Evolutionary conservation across 176 grass and related monocot species (phyloP).

Genomic region (Eleusine coracana): DNA sequence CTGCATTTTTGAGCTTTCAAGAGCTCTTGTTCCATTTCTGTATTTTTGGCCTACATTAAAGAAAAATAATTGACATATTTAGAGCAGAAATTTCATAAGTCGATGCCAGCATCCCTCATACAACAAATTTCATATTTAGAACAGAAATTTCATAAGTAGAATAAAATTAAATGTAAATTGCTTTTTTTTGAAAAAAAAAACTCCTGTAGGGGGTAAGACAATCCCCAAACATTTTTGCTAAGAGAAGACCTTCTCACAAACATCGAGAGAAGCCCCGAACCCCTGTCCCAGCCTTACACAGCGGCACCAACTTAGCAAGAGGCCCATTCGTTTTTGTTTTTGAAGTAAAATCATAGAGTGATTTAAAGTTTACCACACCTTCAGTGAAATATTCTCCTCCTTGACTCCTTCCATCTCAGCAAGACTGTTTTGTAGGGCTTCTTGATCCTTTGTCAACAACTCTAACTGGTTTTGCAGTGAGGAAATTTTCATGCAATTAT

Average conservation of each 20-base stretch:
- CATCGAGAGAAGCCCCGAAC: too few relatives aligned
- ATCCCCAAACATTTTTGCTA: too few relatives aligned
- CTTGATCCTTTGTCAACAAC: slow-evolving; percentile 52
- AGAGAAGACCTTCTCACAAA: too few relatives aligned
- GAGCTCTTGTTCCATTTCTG: slow-evolving; percentile 73
- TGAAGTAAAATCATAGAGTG: not conserved
- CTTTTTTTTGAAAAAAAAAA: too few relatives aligned
- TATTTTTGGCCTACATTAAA: slow-evolving; percentile 57
- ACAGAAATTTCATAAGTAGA: not conserved
- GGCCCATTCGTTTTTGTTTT: not conserved
- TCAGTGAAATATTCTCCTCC: slow-evolving; percentile 61
- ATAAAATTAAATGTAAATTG: slow-evolving; percentile 4
- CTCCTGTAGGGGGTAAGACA: too few relatives aligned
- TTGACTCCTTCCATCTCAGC: slow-evolving; percentile 58
- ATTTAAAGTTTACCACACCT: slow-evolving; percentile 39
- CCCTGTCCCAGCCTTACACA: too few relatives aligned
- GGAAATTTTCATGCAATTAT: slow-evolving; percentile 47
- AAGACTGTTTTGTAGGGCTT: slow-evolving; percentile 49
- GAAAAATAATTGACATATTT: slow-evolving; percentile 18
- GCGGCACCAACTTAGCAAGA: too few relatives aligned
- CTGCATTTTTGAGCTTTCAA: slow-evolving; percentile 57
- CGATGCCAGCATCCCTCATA: not conserved
- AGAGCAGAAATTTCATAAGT: slow-evolving; percentile 15
- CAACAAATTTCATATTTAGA: too few relatives aligned
- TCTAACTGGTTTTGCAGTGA: slow-evolving; percentile 65